Base-by-base conservation (phyloP, 140 eudicot species). In the Ambrosia hybrid region DNA sequence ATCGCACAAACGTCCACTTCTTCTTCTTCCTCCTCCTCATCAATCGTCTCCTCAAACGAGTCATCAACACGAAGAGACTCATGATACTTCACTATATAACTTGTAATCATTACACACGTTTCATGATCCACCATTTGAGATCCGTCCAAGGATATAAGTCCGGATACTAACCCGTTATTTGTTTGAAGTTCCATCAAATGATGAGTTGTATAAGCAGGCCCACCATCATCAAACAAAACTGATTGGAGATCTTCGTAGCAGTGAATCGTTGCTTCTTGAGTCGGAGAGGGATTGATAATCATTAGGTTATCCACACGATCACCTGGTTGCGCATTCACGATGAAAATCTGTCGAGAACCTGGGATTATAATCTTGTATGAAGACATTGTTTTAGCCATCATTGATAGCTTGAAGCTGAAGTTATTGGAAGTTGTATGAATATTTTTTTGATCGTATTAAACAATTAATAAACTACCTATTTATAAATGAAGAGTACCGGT, bases 1-100 rank as follows among this genome's bases (percentile, higher is more conserved):
- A 73, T 73, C 30, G 37, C 71, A 73, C 78, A 73, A 49, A 73
- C 38, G 52, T 41, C 67, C 37, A 1, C 17, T 36, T 70, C 51
- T 34, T 7, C 36, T 4, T 21, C 45, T n/a, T n/a, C n/a, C 4
- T 68, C 48, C 3, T 67, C 30, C 33, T 39, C 16, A 41, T 4
- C 5, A 48, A 26, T 67, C 72, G 0, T 46, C 46, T 53, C 16
- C 16, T 39, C 26, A 0, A 6, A 3, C 3, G 6, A 5, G 0
- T 6, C 61, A 11, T 53, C 51, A 2, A 68, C 76, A 4, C 4
- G 36, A 58, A 11, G 17, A 41, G 16, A 43, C 63, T 73, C 71
- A 5, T 39, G 45, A 15, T 49, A 13, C 6, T 48, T 2, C 16
- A 48, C 3, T 59, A 48, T 34, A 61, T 30, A 62, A 13, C 13